Conservation (phyloP, 106 monocot species). For the Dioscorea dumetorum region DNA sequence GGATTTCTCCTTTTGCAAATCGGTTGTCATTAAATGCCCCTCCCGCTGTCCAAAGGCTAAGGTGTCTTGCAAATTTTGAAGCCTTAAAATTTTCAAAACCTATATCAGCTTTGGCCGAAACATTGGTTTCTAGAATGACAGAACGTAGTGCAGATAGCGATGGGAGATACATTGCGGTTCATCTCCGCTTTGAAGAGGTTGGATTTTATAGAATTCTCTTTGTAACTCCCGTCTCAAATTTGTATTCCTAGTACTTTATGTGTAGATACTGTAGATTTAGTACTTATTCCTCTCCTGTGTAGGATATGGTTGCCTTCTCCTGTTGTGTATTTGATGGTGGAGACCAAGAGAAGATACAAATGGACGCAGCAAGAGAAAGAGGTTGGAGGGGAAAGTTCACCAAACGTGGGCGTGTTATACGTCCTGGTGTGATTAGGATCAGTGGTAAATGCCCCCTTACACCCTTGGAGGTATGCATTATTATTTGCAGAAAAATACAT, state of each 20-base stretch:
- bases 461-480: conserved; percentile 78
- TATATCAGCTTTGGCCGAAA: conserved; percentile 68
- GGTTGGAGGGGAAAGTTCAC: conserved; percentile 99
- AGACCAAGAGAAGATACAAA: conserved; percentile 71
- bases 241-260: background rate
- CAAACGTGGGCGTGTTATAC: conserved; percentile 85
- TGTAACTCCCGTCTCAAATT: background rate
- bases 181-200: conserved; percentile 99
- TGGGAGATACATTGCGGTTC: conserved; percentile 90
- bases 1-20: conserved; percentile 99
- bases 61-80: conserved; percentile 95
- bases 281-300: conserved; percentile 3
- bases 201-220: background rate
- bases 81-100: conserved; percentile 87
- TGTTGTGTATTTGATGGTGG: conserved; percentile 98
- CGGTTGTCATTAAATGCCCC: conserved; percentile 84
- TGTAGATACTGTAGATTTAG: background rate
- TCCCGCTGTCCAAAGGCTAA: conserved; percentile 67
- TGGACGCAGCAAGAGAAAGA: conserved; percentile 90
- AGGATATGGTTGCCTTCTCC: conserved; percentile 99
- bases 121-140: conserved; percentile 79
- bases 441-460: conserved; percentile 99
- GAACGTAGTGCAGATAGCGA: conserved; percentile 42
- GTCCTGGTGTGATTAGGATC: conserved; percentile 79
- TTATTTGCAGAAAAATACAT: too few relatives aligned